Base-by-base conservation (phyloP, 495 filamentous ascomycete species). In the Daldinia loculata region DNA sequence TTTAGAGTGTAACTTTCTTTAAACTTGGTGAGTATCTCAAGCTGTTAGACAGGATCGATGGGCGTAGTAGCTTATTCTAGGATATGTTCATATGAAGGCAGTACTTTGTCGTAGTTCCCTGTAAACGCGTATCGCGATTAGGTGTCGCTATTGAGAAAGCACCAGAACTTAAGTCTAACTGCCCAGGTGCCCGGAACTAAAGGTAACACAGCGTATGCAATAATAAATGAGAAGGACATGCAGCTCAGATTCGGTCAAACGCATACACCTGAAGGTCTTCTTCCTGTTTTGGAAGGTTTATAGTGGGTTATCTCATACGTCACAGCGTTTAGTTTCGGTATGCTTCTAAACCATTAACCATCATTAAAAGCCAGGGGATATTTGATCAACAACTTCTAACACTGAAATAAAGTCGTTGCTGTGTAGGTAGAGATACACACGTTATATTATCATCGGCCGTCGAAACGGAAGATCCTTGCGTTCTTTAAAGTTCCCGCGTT, bases 401-500 rank as follows among this genome's bases (percentile, higher is more conserved):
- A 30, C 15, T 30, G 2, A 7, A 17, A 53, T 30, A 15, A 53
- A 53, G 12, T 53, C 34, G 12, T 14, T 36, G 11, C 34, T 5
- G 12, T 17, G 4, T 30, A 7, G 15, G 50, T 5, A 53, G 32
- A 39, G 6, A 52, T 51, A 1, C 8, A 39, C 36, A 22, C 12
- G 43, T 48, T 48, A 48, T 11, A 48, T 48, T 48, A 48, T 24
- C 43, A 48, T 52, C 61, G 19, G 45, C 27, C 17, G 11, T 56
- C 43, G 50, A 67, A 59, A 66, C 34, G 27, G 55, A 41, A 51
- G 60, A 67, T 67, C 59, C 39, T 64, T 48, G 39, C 59, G 50
- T 29, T 66, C 24, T 66, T 63, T 62, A 53, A 29, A 61, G 59
- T 71, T 63, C 63, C 63, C 56, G 63, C 64, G 19, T 26, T 24